phyloP scores from a whole-genome alignment of 75 land plant species.

The Pinus tabuliformis region DNA sequence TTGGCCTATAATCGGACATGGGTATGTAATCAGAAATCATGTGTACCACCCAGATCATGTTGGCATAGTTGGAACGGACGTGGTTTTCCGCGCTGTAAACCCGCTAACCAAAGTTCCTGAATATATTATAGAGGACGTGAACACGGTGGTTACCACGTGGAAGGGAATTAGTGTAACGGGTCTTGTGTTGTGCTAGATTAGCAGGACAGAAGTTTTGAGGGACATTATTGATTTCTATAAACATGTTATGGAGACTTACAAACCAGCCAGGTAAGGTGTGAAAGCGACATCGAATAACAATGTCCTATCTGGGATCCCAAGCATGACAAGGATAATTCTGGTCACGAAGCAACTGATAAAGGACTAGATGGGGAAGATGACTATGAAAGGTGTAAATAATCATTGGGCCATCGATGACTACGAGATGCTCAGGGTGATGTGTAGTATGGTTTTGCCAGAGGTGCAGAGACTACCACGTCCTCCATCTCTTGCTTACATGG shows the following conservation, averaged over 20 bases:
- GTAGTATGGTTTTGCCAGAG: too few relatives aligned
- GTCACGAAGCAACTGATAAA: constrained; percentile 84
- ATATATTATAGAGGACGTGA: constrained; percentile 68
- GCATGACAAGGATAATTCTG: constrained; percentile 65
- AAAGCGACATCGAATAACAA: not conserved
- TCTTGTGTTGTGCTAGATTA: not conserved
- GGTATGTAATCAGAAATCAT: too few relatives aligned
- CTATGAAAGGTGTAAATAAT: constrained; percentile 14
- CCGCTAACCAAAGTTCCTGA: constrained; percentile 21
- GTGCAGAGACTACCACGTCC: too few relatives aligned
- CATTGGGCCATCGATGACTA: constrained; percentile 23
- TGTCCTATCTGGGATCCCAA: constrained; percentile 38
- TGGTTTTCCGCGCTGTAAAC: constrained; percentile 73
- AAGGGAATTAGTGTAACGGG: not conserved
- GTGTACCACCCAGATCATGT: too few relatives aligned
- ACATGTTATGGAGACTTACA: constrained; percentile 55
- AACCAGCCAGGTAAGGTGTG: constrained; percentile 9
- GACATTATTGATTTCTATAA: constrained; percentile 70
- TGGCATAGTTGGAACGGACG: constrained; percentile 60
- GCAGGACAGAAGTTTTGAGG: constrained; percentile 45
- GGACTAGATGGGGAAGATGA: constrained; percentile 46
- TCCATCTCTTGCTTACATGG: too few relatives aligned
- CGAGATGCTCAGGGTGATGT: too few relatives aligned
- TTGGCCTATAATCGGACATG: too few relatives aligned
- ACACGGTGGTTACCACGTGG: not conserved